Evolutionary conservation across 805 yeast genomes (phyloP).

Genomic region (Candida sonorensis): DNA sequence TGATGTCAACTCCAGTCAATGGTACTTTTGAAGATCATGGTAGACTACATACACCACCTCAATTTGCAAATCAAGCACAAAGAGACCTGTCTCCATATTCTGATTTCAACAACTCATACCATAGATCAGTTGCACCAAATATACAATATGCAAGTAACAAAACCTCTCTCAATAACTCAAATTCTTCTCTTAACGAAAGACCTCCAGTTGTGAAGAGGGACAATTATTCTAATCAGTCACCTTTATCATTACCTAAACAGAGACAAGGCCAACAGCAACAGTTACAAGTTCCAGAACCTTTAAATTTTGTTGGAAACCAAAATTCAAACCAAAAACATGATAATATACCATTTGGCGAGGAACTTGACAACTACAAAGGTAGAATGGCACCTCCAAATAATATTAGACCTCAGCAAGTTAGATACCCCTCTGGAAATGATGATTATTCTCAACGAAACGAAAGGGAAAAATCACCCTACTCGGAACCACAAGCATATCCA

Average conservation of each 20-base stretch:
- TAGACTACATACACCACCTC: not conserved
- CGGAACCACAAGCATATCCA: too few species aligned
- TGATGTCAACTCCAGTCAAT: not conserved
- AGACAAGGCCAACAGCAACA: slow-evolving; percentile 11
- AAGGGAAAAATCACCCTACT: too few species aligned
- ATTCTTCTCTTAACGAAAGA: too few species aligned
- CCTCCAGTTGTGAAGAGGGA: too few species aligned
- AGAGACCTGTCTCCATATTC: slow-evolving; percentile 30
- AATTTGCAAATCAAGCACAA: slow-evolving; percentile 2
- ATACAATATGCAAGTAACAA: not conserved
- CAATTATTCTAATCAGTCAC: not conserved
- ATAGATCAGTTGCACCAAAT: slow-evolving; percentile 19
- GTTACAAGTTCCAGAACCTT: slow-evolving; percentile 3
- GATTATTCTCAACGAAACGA: too few species aligned
- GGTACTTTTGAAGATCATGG: not conserved
- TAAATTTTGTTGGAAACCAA: too few species aligned
- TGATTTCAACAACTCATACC: slow-evolving; percentile 26
- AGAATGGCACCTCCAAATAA: too few species aligned
- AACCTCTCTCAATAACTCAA: slow-evolving; percentile 3
- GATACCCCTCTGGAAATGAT: too few species aligned
- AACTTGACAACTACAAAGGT: too few species aligned
- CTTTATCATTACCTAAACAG: slow-evolving; percentile 13
- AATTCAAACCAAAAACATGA: too few species aligned
- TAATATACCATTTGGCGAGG: too few species aligned
- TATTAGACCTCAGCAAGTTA: not conserved